phyloP scores from a whole-genome alignment of 805 yeast genomes.

The Zygotorulaspora sp. region DNA sequence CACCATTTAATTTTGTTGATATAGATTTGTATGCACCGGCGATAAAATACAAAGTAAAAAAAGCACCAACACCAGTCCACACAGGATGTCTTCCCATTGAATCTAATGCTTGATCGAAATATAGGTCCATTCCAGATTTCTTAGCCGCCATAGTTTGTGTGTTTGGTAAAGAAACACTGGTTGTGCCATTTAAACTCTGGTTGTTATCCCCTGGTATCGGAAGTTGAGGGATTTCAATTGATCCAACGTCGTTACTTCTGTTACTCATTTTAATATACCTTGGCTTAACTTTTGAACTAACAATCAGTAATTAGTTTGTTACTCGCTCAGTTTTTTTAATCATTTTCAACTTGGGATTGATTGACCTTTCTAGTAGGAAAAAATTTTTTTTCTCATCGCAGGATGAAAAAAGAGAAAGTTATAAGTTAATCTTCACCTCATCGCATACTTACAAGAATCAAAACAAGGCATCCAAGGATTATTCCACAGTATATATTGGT shows the following conservation, averaged over 20 bases:
- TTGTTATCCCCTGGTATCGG: slow-evolving; percentile 29
- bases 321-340: too few relatives aligned
- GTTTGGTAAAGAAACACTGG: slow-evolving; percentile 18
- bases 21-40: slow-evolving; percentile 61
- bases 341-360: too few relatives aligned
- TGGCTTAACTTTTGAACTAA: too few relatives aligned
- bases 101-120: slow-evolving; percentile 55
- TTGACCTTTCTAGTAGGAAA: slow-evolving; percentile 1
- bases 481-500: not conserved
- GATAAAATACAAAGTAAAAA: slow-evolving; percentile 56
- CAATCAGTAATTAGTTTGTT: too few relatives aligned
- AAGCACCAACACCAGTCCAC: slow-evolving; percentile 63
- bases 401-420: slow-evolving; percentile 9
- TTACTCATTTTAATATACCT: slow-evolving; percentile 4
- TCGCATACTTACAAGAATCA: not conserved
- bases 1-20: slow-evolving; percentile 47
- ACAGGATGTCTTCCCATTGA: slow-evolving; percentile 75
- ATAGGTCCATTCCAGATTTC: slow-evolving; percentile 46
- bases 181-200: slow-evolving; percentile 5
- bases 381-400: slow-evolving; percentile 1
- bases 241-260: slow-evolving; percentile 7
- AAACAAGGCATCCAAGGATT: not conserved
- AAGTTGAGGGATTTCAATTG: slow-evolving; percentile 27
- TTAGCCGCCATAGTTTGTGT: slow-evolving; percentile 21
- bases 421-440: slow-evolving; percentile 21